Percentiles rank a stretch among this genome's conserved stretches.
Evolutionary conservation across 805 yeast species (phyloP).

Genomic region (Debaryomyces tyrocola): DNA sequence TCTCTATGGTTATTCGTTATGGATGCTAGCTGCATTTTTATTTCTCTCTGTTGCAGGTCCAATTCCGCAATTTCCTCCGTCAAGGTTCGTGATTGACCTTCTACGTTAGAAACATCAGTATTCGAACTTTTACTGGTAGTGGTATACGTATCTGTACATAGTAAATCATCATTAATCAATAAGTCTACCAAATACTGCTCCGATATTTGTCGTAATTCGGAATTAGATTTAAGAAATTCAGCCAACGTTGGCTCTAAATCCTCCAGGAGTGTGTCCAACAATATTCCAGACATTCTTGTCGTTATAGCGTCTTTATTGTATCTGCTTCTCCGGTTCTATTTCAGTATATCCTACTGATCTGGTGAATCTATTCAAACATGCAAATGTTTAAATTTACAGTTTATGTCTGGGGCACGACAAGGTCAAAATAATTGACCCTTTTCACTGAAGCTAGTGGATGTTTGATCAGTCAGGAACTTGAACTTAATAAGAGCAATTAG

Average conservation of each 20-base stretch:
- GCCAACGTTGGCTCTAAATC: conserved; percentile 18
- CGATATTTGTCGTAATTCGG: conserved; percentile 17
- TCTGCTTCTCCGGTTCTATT: background rate
- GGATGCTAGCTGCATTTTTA: conserved; percentile 47
- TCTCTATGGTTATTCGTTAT: conserved; percentile 44
- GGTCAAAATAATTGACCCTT: background rate
- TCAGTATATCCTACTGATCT: background rate
- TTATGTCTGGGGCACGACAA: background rate
- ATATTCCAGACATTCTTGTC: background rate
- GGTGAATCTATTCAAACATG: background rate
- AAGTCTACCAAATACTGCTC: conserved; percentile 38
- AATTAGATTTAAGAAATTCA: conserved; percentile 17
- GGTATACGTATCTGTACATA: conserved; percentile 45
- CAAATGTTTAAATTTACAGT: background rate
- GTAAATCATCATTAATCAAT: conserved; percentile 48
- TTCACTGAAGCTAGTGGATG: no score
- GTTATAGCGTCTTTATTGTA: background rate
- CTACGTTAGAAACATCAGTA: background rate
- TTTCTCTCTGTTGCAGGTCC: conserved; percentile 51
- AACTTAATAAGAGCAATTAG: background rate
- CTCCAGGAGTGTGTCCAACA: background rate
- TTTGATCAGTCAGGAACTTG: background rate
- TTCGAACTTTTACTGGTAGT: conserved; percentile 23
- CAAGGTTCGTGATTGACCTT: conserved; percentile 29
- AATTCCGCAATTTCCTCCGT: conserved; percentile 76